A percentile compares a stretch with the other conserved stretches of the same genome.
Conservation (phyloP, 495 filamentous ascomycete genomes). For the Tuber magnatum region DNA sequence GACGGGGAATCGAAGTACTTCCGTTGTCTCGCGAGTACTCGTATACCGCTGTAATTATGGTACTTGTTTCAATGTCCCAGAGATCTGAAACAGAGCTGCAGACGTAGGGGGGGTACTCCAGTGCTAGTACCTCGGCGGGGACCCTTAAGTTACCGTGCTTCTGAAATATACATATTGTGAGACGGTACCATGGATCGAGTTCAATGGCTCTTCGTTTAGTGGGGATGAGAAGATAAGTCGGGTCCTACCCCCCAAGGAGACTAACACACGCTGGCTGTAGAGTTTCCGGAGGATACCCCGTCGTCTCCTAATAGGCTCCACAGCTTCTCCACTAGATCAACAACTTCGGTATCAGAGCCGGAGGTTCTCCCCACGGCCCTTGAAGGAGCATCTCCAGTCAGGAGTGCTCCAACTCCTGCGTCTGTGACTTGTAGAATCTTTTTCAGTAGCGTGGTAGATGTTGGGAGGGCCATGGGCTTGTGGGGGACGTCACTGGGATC, state of each 20-base stretch:
- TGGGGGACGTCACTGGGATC: slow-evolving; percentile 9
- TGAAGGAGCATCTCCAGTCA: slow-evolving; percentile 1
- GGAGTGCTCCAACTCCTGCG: neutral
- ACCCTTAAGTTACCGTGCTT: slow-evolving; percentile 7
- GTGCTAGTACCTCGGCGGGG: neutral
- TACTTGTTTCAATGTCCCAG: neutral
- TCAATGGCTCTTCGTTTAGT: slow-evolving; percentile 9
- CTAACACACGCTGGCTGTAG: neutral
- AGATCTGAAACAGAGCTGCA: slow-evolving; percentile 1
- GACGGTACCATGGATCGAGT: slow-evolving; percentile 4
- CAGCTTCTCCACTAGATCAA: neutral
- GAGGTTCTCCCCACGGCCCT: neutral
- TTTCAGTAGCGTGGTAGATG: neutral
- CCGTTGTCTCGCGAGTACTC: neutral
- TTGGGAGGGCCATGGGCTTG: neutral
- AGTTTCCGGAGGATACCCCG: neutral
- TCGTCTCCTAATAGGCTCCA: neutral
- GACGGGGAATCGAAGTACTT: slow-evolving; percentile 7
- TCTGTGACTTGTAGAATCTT: slow-evolving; percentile 2
- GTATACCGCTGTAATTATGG: slow-evolving; percentile 3
- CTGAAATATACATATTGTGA: slow-evolving; percentile 13
- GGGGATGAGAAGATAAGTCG: slow-evolving; percentile 13
- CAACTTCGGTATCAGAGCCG: neutral
- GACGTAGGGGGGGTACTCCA: slow-evolving; percentile 2
- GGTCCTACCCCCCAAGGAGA: slow-evolving; percentile 1